phyloP scores from a whole-genome alignment of 306 rosid genomes.

The Quercus alba region DNA sequence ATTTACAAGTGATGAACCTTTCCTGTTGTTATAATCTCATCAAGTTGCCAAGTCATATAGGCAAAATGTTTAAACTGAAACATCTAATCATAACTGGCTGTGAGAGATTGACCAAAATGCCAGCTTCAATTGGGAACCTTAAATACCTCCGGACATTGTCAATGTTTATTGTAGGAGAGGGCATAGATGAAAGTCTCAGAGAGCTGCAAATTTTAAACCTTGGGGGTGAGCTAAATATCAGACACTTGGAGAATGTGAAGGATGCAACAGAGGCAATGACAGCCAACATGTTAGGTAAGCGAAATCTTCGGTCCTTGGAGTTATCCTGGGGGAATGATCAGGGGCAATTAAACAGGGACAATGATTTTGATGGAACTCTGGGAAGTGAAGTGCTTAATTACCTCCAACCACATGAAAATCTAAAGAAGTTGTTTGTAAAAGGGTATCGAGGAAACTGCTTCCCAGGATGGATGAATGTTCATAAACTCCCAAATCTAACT shows the following conservation, averaged over 20 bases:
- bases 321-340: constrained; percentile 10
- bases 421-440: background rate
- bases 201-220: constrained; percentile 2
- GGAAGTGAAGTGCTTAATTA: background rate
- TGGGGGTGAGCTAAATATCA: constrained; percentile 12
- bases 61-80: constrained; percentile 4
- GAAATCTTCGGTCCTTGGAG: constrained; percentile 13
- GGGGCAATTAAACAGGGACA: background rate
- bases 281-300: constrained; percentile 9
- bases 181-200: background rate
- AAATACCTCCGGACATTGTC: constrained; percentile 13
- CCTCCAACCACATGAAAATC: constrained; percentile 9
- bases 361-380: background rate
- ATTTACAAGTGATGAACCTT: constrained; percentile 14
- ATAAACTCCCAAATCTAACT: constrained; percentile 10
- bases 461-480: constrained; percentile 10
- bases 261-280: background rate
- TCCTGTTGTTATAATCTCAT: constrained; percentile 15
- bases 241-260: constrained; percentile 12
- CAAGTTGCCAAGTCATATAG: background rate
- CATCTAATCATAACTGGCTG: constrained; percentile 18
- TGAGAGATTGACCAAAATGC: constrained; percentile 6
- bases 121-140: background rate
- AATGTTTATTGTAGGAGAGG: constrained; percentile 12
- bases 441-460: constrained; percentile 14